phyloP scores from a whole-genome alignment of 441 rosid species.

The Brassica balearica region DNA sequence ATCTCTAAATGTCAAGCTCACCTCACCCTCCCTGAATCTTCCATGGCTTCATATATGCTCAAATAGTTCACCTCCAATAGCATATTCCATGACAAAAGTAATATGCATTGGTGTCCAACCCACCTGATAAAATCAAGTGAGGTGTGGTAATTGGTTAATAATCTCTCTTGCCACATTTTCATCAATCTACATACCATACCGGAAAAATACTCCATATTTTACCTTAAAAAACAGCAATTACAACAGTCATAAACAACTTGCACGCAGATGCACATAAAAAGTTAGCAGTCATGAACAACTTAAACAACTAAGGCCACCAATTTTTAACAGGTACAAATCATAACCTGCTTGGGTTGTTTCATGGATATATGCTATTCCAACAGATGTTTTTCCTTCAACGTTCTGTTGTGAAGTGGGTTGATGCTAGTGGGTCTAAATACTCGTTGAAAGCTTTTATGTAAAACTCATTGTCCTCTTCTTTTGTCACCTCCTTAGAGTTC shows the following conservation, averaged over 20 bases:
- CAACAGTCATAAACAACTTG: not conserved
- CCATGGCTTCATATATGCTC: not conserved
- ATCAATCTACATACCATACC: not conserved
- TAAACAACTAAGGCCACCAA: too few species aligned
- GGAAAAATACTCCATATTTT: not conserved
- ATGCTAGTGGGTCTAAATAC: constrained; percentile 57
- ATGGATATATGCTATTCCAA: too few species aligned
- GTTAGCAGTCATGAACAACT: not conserved
- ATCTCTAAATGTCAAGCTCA: not conserved
- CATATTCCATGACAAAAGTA: not conserved
- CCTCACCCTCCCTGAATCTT: not conserved
- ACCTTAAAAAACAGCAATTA: not conserved
- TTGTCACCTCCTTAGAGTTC: constrained; percentile 82
- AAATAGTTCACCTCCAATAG: not conserved
- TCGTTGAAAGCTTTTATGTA: constrained; percentile 85
- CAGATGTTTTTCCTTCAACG: too few species aligned
- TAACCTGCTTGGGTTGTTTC: too few species aligned
- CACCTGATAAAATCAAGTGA: not conserved
- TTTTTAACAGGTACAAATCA: too few species aligned
- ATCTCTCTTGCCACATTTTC: not conserved
- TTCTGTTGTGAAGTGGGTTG: too few species aligned
- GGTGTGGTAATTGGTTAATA: not conserved
- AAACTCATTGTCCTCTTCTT: constrained; percentile 88
- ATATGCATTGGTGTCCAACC: not conserved
- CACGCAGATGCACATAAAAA: not conserved